Evolutionary conservation across 345 rosid species (phyloP).

Genomic region (Hypericum androsaemum): DNA sequence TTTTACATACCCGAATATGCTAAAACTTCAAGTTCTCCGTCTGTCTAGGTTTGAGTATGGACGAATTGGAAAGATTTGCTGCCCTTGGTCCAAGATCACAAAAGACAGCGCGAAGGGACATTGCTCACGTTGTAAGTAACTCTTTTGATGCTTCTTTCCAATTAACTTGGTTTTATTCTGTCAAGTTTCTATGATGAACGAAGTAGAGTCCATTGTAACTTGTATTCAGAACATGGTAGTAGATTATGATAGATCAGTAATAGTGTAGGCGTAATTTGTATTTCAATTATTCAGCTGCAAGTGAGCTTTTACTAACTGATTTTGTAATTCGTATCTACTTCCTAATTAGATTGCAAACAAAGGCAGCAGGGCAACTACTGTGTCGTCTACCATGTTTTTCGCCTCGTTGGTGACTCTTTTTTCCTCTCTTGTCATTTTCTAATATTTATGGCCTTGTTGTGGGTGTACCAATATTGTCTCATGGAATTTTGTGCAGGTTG

Average conservation of each 20-base stretch:
- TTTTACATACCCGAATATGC: too few species aligned
- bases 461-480: conserved; percentile 5
- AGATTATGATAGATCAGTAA: too few species aligned
- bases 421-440: neutral
- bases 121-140: conserved; percentile 73
- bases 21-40: too few species aligned
- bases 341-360: conserved; percentile 56
- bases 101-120: conserved; percentile 85
- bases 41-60: conserved; percentile 45
- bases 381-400: conserved; percentile 80
- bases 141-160: neutral
- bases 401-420: conserved; percentile 54
- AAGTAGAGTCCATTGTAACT: too few species aligned
- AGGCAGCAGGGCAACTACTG: conserved; percentile 83
- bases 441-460: neutral
- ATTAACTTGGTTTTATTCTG: neutral
- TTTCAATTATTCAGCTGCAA: too few species aligned
- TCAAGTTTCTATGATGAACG: too few species aligned
- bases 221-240: too few species aligned
- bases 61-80: conserved; percentile 66
- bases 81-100: conserved; percentile 46
- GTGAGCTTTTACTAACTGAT: too few species aligned
- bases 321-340: conserved; percentile 3
- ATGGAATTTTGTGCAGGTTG: conserved; percentile 37
- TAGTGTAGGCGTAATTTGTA: too few species aligned